Conservation (phyloP, 805 yeast species). For the Candida glaebosa region DNA sequence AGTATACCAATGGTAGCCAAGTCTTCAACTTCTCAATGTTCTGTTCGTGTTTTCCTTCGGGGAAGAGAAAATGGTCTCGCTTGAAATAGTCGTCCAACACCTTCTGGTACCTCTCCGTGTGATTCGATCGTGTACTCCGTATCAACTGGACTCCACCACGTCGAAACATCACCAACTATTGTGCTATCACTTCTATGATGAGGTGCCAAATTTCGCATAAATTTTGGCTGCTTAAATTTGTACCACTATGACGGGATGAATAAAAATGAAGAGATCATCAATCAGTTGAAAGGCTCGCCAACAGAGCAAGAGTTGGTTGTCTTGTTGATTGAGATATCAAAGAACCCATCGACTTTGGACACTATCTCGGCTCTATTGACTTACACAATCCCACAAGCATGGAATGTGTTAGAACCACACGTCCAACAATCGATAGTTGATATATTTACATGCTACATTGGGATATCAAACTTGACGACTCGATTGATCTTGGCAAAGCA, state of each 20-base stretch:
- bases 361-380: background rate
- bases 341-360: background rate
- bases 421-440: background rate
- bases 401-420: background rate
- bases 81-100: slow-evolving; percentile 18
- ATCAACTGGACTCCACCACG: background rate
- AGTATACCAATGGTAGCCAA: slow-evolving; percentile 19
- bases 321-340: background rate
- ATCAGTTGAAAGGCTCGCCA: slow-evolving; percentile 4
- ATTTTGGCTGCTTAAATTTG: no score
- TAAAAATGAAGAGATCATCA: no score
- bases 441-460: slow-evolving; percentile 1
- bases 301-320: background rate
- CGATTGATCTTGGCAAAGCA: slow-evolving; percentile 1
- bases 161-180: background rate
- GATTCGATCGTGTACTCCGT: background rate
- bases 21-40: slow-evolving; percentile 9
- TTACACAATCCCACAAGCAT: slow-evolving; percentile 2
- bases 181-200: no score
- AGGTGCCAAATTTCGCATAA: background rate
- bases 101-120: slow-evolving; percentile 5
- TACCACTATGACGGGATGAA: no score
- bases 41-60: slow-evolving; percentile 10
- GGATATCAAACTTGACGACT: slow-evolving; percentile 1
- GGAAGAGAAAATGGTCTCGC: slow-evolving; percentile 15